A percentile compares a stretch with the other conserved stretches of the same genome.
phyloP scores from a whole-genome alignment of 2,329 filamentous ascomycete genomes.

The Ceratocystis harringtonii region DNA sequence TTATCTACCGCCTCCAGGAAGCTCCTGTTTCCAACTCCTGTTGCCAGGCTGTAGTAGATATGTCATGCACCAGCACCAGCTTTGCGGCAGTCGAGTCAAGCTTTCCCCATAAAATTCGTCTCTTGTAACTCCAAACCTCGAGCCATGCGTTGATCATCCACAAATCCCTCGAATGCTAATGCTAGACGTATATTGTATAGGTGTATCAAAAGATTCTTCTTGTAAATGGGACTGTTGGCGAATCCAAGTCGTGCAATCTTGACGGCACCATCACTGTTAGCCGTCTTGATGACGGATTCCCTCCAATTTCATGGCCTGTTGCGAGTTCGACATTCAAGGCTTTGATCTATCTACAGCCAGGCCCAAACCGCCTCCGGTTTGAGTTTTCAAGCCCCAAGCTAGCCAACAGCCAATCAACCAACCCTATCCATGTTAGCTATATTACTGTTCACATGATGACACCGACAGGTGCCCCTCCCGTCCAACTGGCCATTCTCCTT shows the following conservation, averaged over 20 bases:
- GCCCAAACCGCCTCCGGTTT: conserved; percentile 73
- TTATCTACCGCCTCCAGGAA: not conserved
- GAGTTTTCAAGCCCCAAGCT: conserved; percentile 79
- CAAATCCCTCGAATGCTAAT: not conserved
- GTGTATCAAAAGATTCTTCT: conserved; percentile 84
- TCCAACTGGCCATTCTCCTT: conserved; percentile 78
- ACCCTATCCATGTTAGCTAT: conserved; percentile 61
- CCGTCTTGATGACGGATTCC: conserved; percentile 75
- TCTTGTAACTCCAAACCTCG: not conserved
- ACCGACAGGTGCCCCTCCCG: conserved; percentile 58
- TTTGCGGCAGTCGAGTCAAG: not conserved
- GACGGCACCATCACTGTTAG: conserved; percentile 69
- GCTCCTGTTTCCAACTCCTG: not conserved
- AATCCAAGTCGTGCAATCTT: conserved; percentile 53
- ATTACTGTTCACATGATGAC: conserved; percentile 79
- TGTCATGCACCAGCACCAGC: not conserved
- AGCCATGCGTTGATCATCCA: not conserved
- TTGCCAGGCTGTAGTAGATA: not conserved
- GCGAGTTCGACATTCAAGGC: conserved; percentile 83
- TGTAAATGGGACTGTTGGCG: conserved; percentile 55
- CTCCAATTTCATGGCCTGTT: conserved; percentile 73
- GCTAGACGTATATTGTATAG: conserved; percentile 30
- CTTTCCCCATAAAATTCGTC: not conserved
- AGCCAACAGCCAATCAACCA: conserved; percentile 49
- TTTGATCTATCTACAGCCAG: conserved; percentile 76